Evolutionary conservation across 805 yeast genomes (phyloP), one percentile per base, ranked within the genome.

Genomic region (Yarrowia deformans): DNA sequence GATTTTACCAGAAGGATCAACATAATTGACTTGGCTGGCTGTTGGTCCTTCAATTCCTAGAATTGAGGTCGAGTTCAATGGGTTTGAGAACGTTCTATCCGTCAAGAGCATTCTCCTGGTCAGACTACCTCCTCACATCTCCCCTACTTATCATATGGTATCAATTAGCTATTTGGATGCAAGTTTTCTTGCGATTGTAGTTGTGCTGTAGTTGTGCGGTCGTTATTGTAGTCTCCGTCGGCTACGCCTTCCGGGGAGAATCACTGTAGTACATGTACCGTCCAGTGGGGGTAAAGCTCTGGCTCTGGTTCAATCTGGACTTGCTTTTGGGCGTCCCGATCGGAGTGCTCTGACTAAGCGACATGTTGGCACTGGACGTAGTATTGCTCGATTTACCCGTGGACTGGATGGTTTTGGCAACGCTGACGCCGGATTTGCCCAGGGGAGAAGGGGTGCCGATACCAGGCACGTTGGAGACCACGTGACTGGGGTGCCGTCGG

Each of bases 231-330:
- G n/a, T n/a, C n/a, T n/a, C n/a, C n/a, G n/a, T n/a, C n/a, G n/a
- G 8, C n/a, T 52, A 52, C 32, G 32, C 34, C 52, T 61, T 61
- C 13, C 67, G 13, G 6, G 73, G 73, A 40, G 70, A 42, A 32
- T 71, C 72, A 29, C 70, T 48, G 66, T 72, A 68, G 56, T 72
- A 71, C 61, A 69, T 55, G 60, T 49, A 74, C 14, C 70, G 60
- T 16, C 73, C 70, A 0, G 71, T 70, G 10, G 74, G 74, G 39
- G 70, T 72, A 68, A 71, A 70, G 71, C 37, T 16, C 72, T 68
- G 56, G 68, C 56, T 63, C 68, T 49, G 56, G 29, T 13, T 13
- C 6, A 63, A 37, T 48, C 19, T 32, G 12, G 39, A 35, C 48
- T 61, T 61, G 42, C 7, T 35, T 46, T 63, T 49, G 37, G 68